Percentiles rank a stretch among this genome's conserved stretches.
Conservation (phyloP, 768 basidiomycete species). For the Lanmaoa rubissima region DNA sequence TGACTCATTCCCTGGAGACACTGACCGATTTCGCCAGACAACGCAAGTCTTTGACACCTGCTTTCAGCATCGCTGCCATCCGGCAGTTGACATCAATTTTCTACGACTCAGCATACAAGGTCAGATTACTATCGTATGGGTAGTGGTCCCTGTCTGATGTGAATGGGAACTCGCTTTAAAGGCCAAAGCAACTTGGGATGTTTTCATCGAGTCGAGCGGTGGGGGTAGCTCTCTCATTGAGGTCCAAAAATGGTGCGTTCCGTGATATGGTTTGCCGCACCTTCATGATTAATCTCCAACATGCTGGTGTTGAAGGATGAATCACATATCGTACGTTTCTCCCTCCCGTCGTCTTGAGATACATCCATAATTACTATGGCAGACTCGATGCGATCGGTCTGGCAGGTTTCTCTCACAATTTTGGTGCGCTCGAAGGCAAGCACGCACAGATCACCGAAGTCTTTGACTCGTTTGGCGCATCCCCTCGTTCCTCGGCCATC, state of each 20-base stretch:
- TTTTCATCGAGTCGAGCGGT: slow-evolving; percentile 15
- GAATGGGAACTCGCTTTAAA: neutral
- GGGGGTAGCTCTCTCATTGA: slow-evolving; percentile 30
- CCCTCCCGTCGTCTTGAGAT: neutral
- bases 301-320: neutral
- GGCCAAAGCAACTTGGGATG: slow-evolving; percentile 26
- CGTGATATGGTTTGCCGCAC: no score
- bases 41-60: slow-evolving; percentile 37
- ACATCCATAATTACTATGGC: neutral
- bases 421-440: slow-evolving; percentile 50
- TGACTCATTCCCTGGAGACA: neutral
- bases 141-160: neutral
- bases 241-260: slow-evolving; percentile 33
- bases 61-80: slow-evolving; percentile 39
- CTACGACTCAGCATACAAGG: slow-evolving; percentile 35
- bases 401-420: slow-evolving; percentile 39
- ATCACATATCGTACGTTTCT: neutral
- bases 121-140: neutral
- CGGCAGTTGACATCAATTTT: slow-evolving; percentile 37
- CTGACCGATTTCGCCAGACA: slow-evolving; percentile 23
- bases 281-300: neutral
- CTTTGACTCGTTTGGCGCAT: slow-evolving; percentile 36
- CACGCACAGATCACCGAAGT: slow-evolving; percentile 39
- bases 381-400: neutral
- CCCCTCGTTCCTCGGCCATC: slow-evolving; percentile 20